Conservation (phyloP, 129 eudicot species). For the Pseudognaphalium luteoalbum region DNA sequence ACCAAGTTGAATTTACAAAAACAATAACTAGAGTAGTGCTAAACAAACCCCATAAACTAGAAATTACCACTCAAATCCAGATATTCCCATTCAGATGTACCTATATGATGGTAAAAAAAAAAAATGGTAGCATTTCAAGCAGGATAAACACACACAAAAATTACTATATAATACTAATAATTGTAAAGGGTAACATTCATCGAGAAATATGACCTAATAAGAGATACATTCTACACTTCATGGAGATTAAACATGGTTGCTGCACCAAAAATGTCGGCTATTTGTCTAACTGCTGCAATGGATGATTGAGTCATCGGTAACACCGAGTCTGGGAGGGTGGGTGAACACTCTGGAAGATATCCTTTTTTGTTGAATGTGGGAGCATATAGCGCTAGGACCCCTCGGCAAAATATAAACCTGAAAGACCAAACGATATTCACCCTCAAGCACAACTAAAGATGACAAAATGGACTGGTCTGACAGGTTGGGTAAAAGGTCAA, state of each 20-base stretch:
- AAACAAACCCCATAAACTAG: neutral
- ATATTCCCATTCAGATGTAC: constrained; percentile 21
- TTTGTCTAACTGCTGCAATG: constrained; percentile 41
- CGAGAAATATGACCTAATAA: neutral
- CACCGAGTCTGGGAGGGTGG: constrained; percentile 65
- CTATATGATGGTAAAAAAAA: neutral
- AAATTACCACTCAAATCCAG: constrained; percentile 3
- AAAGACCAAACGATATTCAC: constrained; percentile 17
- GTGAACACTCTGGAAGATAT: constrained; percentile 71
- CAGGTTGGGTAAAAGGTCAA: neutral
- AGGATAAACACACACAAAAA: neutral
- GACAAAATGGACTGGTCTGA: neutral
- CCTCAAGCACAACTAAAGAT: neutral
- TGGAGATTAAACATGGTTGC: constrained; percentile 50
- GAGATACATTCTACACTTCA: constrained; percentile 17
- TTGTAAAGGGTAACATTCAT: constrained; percentile 1
- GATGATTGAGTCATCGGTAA: constrained; percentile 46
- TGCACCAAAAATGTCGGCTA: constrained; percentile 70
- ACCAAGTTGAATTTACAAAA: neutral
- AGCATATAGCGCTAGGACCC: constrained; percentile 54
- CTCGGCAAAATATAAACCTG: constrained; percentile 86
- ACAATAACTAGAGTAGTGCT: neutral
- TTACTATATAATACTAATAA: neutral
- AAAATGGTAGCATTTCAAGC: neutral
- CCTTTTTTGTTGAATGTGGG: constrained; percentile 63